phyloP scores from a whole-genome alignment of 331 rosid genomes.

The Malus hybrid region DNA sequence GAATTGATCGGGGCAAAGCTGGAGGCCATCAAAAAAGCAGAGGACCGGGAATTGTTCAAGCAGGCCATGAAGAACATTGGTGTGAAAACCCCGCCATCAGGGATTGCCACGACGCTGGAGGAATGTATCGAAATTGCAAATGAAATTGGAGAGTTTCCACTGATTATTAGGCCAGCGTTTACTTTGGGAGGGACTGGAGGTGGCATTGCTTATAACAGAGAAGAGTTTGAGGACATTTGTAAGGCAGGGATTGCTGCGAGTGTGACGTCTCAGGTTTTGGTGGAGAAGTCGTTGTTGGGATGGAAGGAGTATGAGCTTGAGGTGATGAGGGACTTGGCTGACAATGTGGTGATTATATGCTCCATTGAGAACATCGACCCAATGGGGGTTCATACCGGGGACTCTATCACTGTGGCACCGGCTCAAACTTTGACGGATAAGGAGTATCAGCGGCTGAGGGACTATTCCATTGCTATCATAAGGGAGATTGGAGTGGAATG shows the following conservation, averaged over 20 bases:
- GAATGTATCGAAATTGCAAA: slow-evolving; percentile 54
- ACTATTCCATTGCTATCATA: slow-evolving; percentile 87
- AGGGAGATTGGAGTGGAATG: slow-evolving; percentile 95
- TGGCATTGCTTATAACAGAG: slow-evolving; percentile 83
- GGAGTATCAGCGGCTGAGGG: slow-evolving; percentile 91
- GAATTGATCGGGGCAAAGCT: slow-evolving; percentile 95
- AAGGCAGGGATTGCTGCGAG: slow-evolving; percentile 88
- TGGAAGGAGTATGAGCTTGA: slow-evolving; percentile 99
- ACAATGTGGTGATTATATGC: slow-evolving; percentile 89
- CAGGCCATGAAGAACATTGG: slow-evolving; percentile 88
- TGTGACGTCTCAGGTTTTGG: slow-evolving; percentile 69
- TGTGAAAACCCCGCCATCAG: slow-evolving; percentile 84
- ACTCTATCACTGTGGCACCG: slow-evolving; percentile 96
- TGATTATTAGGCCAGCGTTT: slow-evolving; percentile 80
- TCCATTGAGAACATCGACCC: slow-evolving; percentile 98
- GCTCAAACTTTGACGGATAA: slow-evolving; percentile 93
- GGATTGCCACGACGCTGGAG: slow-evolving; percentile 48
- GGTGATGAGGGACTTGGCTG: slow-evolving; percentile 97
- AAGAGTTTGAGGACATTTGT: slow-evolving; percentile 75
- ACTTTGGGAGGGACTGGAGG: slow-evolving; percentile 95
- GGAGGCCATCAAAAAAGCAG: slow-evolving; percentile 84
- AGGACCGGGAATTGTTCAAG: slow-evolving; percentile 84
- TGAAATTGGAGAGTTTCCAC: slow-evolving; percentile 67
- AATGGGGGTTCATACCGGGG: slow-evolving; percentile 98
- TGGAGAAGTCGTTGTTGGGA: slow-evolving; percentile 90